Percentiles rank a stretch among this genome's conserved stretches.
phyloP scores from a whole-genome alignment of 495 filamentous ascomycete species.

The Wilcoxina mikolae region DNA sequence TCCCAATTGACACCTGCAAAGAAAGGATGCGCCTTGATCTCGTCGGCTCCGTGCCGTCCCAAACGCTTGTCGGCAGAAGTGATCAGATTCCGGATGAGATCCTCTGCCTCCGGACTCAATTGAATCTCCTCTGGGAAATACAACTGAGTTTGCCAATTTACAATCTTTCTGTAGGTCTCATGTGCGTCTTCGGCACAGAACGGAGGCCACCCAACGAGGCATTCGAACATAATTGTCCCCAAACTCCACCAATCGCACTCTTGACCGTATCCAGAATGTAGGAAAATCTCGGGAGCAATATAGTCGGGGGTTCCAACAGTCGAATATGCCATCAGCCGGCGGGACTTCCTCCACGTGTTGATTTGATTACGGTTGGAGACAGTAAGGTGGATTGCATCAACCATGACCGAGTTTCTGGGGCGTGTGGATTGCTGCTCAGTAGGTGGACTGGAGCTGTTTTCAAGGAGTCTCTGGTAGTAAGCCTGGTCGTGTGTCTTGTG shows the following conservation, averaged over 20 bases:
- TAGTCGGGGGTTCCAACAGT: conserved; percentile 98
- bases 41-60: conserved; percentile 64
- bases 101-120: conserved; percentile 71
- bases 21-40: conserved; percentile 88
- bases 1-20: conserved; percentile 95
- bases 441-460: conserved; percentile 52
- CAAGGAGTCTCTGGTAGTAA: conserved; percentile 94
- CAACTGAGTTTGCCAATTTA: conserved; percentile 88
- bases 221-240: conserved; percentile 99
- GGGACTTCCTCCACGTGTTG: conserved; percentile 96
- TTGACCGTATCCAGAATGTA: conserved; percentile 83
- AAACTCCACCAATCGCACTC: conserved; percentile 99
- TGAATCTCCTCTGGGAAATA: conserved; percentile 94
- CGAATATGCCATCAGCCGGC: conserved; percentile 88
- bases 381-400: conserved; percentile 95
- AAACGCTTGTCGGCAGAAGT: conserved; percentile 83
- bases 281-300: conserved; percentile 97
- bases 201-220: conserved; percentile 94
- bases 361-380: conserved; percentile 93
- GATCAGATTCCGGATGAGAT: conserved; percentile 78
- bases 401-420: conserved; percentile 78
- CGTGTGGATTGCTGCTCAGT: conserved; percentile 35
- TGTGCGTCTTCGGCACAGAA: conserved; percentile 97
- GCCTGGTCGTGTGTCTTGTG: conserved; percentile 95
- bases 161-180: conserved; percentile 97